Conservation (phyloP, 2,329 filamentous ascomycete genomes). For the Xylaria sp. region DNA sequence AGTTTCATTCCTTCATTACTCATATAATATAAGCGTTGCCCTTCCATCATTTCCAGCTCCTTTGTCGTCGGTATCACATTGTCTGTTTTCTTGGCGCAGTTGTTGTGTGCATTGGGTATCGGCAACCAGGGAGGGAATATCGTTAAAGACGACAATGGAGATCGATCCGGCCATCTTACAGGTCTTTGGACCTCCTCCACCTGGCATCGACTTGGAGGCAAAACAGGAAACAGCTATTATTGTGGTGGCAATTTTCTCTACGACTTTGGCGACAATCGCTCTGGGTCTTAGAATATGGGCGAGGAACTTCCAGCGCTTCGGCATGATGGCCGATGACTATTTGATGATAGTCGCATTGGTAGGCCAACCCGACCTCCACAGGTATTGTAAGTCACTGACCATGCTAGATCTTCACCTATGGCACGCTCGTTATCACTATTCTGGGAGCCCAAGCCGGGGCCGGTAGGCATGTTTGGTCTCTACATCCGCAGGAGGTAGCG, state of each 20-base stretch:
- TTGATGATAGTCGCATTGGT: slow-evolving; percentile 43
- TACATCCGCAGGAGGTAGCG: slow-evolving; percentile 31
- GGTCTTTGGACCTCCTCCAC: slow-evolving; percentile 37
- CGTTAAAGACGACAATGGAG: slow-evolving; percentile 29
- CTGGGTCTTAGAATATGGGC: slow-evolving; percentile 39
- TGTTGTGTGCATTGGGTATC: slow-evolving; percentile 9
- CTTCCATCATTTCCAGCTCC: slow-evolving; percentile 12
- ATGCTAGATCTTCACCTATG: slow-evolving; percentile 35
- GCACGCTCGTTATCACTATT: slow-evolving; percentile 39
- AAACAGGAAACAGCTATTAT: slow-evolving; percentile 38
- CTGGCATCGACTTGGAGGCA: slow-evolving; percentile 33
- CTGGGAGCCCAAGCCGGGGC: slow-evolving; percentile 40
- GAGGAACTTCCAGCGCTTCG: slow-evolving; percentile 38
- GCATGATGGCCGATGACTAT: slow-evolving; percentile 42
- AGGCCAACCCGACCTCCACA: slow-evolving; percentile 18
- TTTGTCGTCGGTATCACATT: slow-evolving; percentile 25
- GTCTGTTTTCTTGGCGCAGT: slow-evolving; percentile 17
- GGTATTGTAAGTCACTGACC: slow-evolving; percentile 11
- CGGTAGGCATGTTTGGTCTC: slow-evolving; percentile 41
- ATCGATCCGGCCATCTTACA: slow-evolving; percentile 36
- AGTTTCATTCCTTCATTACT: slow-evolving; percentile 17
- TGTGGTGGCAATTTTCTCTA: slow-evolving; percentile 37
- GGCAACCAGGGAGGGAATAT: slow-evolving; percentile 5
- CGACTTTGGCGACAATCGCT: slow-evolving; percentile 38
- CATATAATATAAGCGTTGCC: slow-evolving; percentile 29